Evolutionary conservation across 2,329 filamentous ascomycete species (phyloP).

Genomic region (Annulohypoxylon truncatum): DNA sequence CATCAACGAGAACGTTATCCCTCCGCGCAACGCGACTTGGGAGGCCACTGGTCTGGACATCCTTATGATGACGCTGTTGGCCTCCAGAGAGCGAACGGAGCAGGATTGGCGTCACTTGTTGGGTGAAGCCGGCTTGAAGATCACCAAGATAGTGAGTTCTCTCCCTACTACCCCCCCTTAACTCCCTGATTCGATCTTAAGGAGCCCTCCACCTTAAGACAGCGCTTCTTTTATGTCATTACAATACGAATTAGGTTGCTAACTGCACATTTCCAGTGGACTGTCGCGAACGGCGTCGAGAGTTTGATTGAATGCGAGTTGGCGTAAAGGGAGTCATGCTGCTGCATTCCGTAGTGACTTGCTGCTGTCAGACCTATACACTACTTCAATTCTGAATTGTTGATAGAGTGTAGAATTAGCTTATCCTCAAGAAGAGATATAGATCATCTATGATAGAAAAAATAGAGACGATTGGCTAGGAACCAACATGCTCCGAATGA

Average conservation of each 20-base stretch:
- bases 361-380: background rate
- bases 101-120: slow-evolving; percentile 8
- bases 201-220: too few species aligned
- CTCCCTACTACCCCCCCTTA: background rate
- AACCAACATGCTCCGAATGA: background rate
- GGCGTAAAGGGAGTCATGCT: background rate
- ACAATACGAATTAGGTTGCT: background rate
- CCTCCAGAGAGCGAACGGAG: slow-evolving; percentile 17
- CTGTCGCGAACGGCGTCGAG: slow-evolving; percentile 12
- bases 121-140: slow-evolving; percentile 11
- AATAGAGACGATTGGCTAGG: background rate
- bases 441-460: background rate
- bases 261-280: slow-evolving; percentile 3
- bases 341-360: background rate
- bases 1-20: slow-evolving; percentile 52
- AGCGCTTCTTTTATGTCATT: background rate
- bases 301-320: slow-evolving; percentile 16
- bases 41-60: slow-evolving; percentile 54
- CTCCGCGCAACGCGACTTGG: slow-evolving; percentile 49
- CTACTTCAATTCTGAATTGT: background rate
- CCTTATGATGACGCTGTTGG: slow-evolving; percentile 50
- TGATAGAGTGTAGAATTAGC: background rate
- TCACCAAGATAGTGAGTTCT: slow-evolving; percentile 12
- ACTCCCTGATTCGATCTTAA: background rate
- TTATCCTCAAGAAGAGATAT: background rate